Conservation (phyloP, 2,329 filamentous ascomycete genomes). For the Neoascochyta sp. region DNA sequence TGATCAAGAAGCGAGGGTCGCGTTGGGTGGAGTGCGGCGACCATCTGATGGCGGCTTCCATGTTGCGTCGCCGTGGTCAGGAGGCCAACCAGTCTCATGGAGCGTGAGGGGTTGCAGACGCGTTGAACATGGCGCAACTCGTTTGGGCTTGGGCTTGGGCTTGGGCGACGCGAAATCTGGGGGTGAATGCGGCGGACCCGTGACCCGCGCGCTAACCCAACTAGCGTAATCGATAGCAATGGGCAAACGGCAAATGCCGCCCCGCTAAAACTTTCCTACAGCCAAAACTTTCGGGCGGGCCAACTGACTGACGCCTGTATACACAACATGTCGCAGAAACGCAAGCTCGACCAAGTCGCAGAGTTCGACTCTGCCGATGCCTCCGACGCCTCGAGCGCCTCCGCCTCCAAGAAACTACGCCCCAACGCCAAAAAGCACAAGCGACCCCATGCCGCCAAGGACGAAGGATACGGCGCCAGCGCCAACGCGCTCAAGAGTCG, state of each 20-base stretch:
- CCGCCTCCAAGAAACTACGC: conserved; percentile 24
- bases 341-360: conserved; percentile 27
- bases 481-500: conserved; percentile 67
- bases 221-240: conserved; percentile 1
- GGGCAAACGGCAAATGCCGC: conserved; percentile 15
- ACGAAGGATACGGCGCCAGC: conserved; percentile 27
- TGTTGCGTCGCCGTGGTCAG: conserved; percentile 26
- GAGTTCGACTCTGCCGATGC: conserved; percentile 11
- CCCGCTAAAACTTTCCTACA: conserved; percentile 32
- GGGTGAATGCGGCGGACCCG: conserved; percentile 18
- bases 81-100: conserved; percentile 4
- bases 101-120: background rate
- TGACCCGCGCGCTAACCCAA: conserved; percentile 12
- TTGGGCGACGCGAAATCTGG: background rate
- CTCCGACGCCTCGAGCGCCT: conserved; percentile 7
- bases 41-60: conserved; percentile 63
- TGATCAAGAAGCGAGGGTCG: conserved; percentile 57
- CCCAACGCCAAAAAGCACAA: conserved; percentile 16
- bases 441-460: conserved; percentile 19
- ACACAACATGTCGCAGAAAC: conserved; percentile 38
- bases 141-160: background rate
- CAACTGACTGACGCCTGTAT: too few species aligned
- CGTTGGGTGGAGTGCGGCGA: conserved; percentile 54
- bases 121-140: background rate
- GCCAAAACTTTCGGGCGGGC: conserved; percentile 9